These are phyloP conservation scores for Mucor saturninus DNA, from an alignment of 371 early-diverging fungal species.

Conservation along the genomic window DNA sequence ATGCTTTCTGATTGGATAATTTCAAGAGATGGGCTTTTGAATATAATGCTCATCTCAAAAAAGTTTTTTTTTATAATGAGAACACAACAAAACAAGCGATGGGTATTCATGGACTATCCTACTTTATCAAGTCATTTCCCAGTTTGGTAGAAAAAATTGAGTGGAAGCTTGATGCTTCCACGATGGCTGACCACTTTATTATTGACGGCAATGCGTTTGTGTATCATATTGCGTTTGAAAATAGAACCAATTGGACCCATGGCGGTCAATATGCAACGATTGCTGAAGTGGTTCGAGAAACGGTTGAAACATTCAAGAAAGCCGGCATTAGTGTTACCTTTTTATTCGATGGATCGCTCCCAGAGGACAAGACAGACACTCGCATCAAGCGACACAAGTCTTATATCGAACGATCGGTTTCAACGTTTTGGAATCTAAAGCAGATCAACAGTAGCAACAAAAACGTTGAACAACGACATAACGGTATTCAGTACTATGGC, in stretches of 20 bases:
- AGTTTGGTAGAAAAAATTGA: slow-evolving; percentile 16
- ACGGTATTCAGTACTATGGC: slow-evolving; percentile 32
- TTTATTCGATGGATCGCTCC: slow-evolving; percentile 64
- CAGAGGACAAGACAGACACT: slow-evolving; percentile 54
- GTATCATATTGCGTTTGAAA: slow-evolving; percentile 53
- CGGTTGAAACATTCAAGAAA: slow-evolving; percentile 23
- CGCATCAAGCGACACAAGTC: slow-evolving; percentile 53
- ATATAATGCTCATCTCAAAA: background rate
- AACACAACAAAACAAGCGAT: slow-evolving; percentile 14
- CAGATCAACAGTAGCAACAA: slow-evolving; percentile 34
- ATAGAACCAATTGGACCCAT: slow-evolving; percentile 56
- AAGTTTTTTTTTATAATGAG: background rate
- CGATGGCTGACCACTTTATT: slow-evolving; percentile 37
- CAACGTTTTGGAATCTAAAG: slow-evolving; percentile 22
- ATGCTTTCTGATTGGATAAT: no score
- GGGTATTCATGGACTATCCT: slow-evolving; percentile 48
- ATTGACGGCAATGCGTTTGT: slow-evolving; percentile 68
- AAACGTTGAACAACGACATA: slow-evolving; percentile 5
- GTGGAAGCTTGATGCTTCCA: slow-evolving; percentile 1
- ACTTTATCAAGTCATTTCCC: slow-evolving; percentile 35
- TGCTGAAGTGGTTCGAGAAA: slow-evolving; percentile 6
- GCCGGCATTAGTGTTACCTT: slow-evolving; percentile 50
- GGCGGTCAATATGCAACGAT: slow-evolving; percentile 42
- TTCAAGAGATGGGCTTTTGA: background rate
- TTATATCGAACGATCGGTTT: slow-evolving; percentile 46